phyloP scores from a whole-genome alignment of 352 stramenopile genomes.

The Globisporangium splendens region DNA sequence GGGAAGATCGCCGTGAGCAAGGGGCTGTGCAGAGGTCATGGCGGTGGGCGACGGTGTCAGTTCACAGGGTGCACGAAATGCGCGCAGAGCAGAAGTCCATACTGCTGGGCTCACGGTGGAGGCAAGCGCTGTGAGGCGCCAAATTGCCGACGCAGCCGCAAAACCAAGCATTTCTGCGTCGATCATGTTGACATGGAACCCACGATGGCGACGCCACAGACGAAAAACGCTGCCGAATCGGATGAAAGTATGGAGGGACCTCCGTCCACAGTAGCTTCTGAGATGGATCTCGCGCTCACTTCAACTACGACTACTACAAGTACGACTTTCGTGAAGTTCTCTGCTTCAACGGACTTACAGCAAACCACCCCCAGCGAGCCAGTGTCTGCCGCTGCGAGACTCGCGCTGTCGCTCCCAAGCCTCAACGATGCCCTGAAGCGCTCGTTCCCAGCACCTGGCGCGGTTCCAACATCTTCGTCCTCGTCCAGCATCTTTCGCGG shows the following conservation, averaged over 20 bases:
- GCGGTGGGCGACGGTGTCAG: conserved; percentile 63
- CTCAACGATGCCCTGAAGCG: conserved; percentile 40
- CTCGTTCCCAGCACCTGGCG: conserved; percentile 15
- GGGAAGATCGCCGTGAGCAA: conserved; percentile 76
- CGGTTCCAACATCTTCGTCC: not conserved
- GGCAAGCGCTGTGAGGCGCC: conserved; percentile 68
- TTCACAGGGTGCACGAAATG: conserved; percentile 62
- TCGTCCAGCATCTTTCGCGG: not conserved
- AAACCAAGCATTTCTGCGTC: conserved; percentile 76
- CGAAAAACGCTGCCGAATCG: conserved; percentile 30
- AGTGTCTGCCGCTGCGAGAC: conserved; percentile 15
- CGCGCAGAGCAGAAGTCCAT: conserved; percentile 68
- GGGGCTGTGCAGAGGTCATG: conserved; percentile 66
- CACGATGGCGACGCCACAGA: conserved; percentile 20
- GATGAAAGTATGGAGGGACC: conserved; percentile 42
- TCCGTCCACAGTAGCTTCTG: conserved; percentile 26
- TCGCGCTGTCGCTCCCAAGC: conserved; percentile 29
- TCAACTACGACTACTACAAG: no score
- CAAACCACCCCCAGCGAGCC: conserved; percentile 12
- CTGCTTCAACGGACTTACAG: conserved; percentile 5
- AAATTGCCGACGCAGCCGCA: conserved; percentile 64
- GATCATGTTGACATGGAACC: conserved; percentile 70
- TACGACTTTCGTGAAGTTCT: conserved; percentile 6
- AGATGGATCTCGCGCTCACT: conserved; percentile 23
- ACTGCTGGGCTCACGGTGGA: conserved; percentile 72